Percentiles rank a stretch among this genome's conserved stretches.
phyloP scores from a whole-genome alignment of 306 rosid species.

The Comarum palustre region DNA sequence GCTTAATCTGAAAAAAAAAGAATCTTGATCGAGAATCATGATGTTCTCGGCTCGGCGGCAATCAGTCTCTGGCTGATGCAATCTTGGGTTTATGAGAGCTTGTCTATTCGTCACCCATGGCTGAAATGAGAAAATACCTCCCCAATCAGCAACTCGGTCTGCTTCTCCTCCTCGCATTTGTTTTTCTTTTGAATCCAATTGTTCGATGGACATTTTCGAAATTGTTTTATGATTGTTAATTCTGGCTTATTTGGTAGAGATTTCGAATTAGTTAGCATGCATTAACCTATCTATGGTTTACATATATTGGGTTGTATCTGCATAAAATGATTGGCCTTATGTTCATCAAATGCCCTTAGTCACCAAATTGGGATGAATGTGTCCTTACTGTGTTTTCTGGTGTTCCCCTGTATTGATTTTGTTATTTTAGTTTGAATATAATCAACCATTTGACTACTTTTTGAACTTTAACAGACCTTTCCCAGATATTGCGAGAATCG shows the following conservation, averaged over 20 bases:
- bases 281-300: neutral
- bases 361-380: neutral
- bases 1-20: neutral
- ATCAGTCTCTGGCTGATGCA: constrained; percentile 16
- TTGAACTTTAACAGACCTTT: constrained; percentile 34
- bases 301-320: neutral
- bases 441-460: neutral
- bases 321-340: neutral
- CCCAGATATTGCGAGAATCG: constrained; percentile 52
- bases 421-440: neutral
- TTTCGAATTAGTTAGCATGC: neutral
- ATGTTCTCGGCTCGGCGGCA: neutral
- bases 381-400: neutral
- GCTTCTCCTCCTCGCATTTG: constrained; percentile 7
- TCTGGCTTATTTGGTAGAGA: neutral
- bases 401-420: neutral
- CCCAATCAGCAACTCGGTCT: constrained; percentile 47
- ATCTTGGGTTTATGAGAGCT: constrained; percentile 25
- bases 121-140: constrained; percentile 39
- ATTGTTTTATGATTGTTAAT: neutral
- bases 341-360: neutral
- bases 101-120: constrained; percentile 30
- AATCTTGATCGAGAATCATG: neutral
- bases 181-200: neutral
- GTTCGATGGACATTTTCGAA: neutral